A percentile compares a stretch with the other conserved stretches of the same genome.
These are phyloP conservation scores for Protomyces gravidus DNA, from an alignment of 1,139 yeast genomes.

Conservation along the genomic window DNA sequence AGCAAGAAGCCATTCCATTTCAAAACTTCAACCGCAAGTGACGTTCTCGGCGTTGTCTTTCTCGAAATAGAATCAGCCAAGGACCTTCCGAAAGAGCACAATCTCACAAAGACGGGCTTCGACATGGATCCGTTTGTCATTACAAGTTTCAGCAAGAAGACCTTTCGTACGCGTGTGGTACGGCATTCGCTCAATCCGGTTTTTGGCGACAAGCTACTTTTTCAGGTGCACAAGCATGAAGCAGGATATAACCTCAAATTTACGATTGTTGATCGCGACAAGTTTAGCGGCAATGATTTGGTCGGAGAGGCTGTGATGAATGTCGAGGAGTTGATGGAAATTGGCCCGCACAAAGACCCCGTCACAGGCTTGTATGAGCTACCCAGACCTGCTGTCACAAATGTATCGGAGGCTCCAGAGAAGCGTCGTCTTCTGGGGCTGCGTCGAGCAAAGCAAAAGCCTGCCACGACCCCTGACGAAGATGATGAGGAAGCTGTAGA, in stretches of 20 bases:
- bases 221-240: slow-evolving; percentile 70
- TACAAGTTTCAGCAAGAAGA: slow-evolving; percentile 81
- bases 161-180: slow-evolving; percentile 80
- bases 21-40: slow-evolving; percentile 31
- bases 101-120: slow-evolving; percentile 64
- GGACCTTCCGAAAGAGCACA: slow-evolving; percentile 61
- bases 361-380: slow-evolving; percentile 34
- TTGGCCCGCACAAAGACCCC: slow-evolving; percentile 40
- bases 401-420: background rate
- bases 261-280: slow-evolving; percentile 76
- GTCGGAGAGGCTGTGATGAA: slow-evolving; percentile 64
- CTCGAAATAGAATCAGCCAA: slow-evolving; percentile 69
- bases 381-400: background rate
- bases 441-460: slow-evolving; percentile 4
- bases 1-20: slow-evolving; percentile 20
- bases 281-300: slow-evolving; percentile 73
- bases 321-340: slow-evolving; percentile 48
- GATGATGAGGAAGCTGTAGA: slow-evolving; percentile 6
- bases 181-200: slow-evolving; percentile 79
- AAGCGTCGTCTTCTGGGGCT: slow-evolving; percentile 4
- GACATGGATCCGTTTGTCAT: slow-evolving; percentile 98
- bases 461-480: background rate
- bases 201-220: slow-evolving; percentile 72
- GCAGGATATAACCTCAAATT: slow-evolving; percentile 61
- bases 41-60: slow-evolving; percentile 66